Percentiles rank a stretch among this genome's conserved stretches.
These are phyloP conservation scores for Coix lacrymajobi DNA, from an alignment of 176 grass and related monocot species.

Conservation along the genomic window DNA sequence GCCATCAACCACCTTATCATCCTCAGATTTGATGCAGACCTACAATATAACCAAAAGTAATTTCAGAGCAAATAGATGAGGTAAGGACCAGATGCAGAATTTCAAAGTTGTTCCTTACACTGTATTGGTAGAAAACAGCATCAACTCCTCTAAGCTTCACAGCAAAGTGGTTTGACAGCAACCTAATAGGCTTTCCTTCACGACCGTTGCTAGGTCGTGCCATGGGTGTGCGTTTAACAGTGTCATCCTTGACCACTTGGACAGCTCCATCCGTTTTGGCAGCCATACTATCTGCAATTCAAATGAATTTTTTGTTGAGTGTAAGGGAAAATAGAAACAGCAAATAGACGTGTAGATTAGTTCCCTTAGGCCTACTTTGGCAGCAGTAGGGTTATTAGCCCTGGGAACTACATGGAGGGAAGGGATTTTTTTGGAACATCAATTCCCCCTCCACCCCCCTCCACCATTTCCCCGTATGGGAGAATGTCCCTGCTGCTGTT, in stretches of 20 bases:
- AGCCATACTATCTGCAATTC: slow-evolving; percentile 24
- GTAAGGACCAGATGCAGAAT: slow-evolving; percentile 8
- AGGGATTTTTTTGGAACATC: no score
- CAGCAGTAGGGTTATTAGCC: no score
- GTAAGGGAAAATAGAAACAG: not conserved
- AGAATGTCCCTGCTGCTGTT: no score
- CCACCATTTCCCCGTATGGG: no score
- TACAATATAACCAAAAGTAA: slow-evolving; percentile 28
- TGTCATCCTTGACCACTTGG: slow-evolving; percentile 23
- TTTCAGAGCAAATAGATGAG: slow-evolving; percentile 6
- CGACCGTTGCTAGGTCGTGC: slow-evolving; percentile 38
- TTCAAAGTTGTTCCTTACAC: slow-evolving; percentile 39
- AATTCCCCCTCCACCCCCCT: no score
- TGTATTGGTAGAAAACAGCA: slow-evolving; percentile 68
- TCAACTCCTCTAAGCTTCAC: slow-evolving; percentile 49
- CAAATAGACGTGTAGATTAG: not conserved
- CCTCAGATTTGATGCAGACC: slow-evolving; percentile 72
- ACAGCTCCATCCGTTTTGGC: slow-evolving; percentile 25
- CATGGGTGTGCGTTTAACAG: slow-evolving; percentile 27
- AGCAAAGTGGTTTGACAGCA: slow-evolving; percentile 61
- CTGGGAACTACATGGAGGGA: no score
- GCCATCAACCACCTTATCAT: slow-evolving; percentile 55
- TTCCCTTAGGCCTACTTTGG: no score
- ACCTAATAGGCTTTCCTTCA: slow-evolving; percentile 47
- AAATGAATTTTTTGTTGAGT: slow-evolving; percentile 12